These are phyloP conservation scores for Elsinoe batatas DNA, from an alignment of 2,329 filamentous ascomycete species.

Conservation along the genomic window DNA sequence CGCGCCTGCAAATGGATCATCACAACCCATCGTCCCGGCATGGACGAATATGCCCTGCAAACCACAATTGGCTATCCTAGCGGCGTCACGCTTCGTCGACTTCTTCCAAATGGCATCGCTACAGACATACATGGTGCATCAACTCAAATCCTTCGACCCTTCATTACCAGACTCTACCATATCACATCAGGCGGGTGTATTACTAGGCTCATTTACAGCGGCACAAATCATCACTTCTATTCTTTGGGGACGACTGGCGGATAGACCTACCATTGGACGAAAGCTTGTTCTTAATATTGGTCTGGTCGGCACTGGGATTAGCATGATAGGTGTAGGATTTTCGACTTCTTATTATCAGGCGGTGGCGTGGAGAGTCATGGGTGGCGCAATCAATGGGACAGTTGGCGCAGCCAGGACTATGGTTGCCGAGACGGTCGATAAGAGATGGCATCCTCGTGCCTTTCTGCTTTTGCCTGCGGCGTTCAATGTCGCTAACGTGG, in stretches of 20 bases:
- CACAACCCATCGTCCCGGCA: slow-evolving; percentile 23
- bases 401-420: slow-evolving; percentile 34
- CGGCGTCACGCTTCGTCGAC: slow-evolving; percentile 33
- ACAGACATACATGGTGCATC: slow-evolving; percentile 36
- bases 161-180: slow-evolving; percentile 38
- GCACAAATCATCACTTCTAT: slow-evolving; percentile 35
- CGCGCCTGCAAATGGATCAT: slow-evolving; percentile 1
- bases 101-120: slow-evolving; percentile 37
- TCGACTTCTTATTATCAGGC: slow-evolving; percentile 31
- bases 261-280: slow-evolving; percentile 36
- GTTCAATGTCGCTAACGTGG: slow-evolving; percentile 34
- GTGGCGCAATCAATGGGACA: slow-evolving; percentile 33
- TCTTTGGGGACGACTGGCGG: slow-evolving; percentile 33
- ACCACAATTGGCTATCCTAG: slow-evolving; percentile 31
- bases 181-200: slow-evolving; percentile 33
- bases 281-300: slow-evolving; percentile 33
- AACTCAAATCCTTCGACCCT: slow-evolving; percentile 33
- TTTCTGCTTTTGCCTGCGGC: slow-evolving; percentile 32
- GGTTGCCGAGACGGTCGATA: slow-evolving; percentile 32
- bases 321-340: slow-evolving; percentile 33
- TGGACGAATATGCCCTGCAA: slow-evolving; percentile 35
- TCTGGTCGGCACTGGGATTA: slow-evolving; percentile 30
- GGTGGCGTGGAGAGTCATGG: slow-evolving; percentile 31
- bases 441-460: slow-evolving; percentile 32
- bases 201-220: slow-evolving; percentile 34